Conservation (phyloP, 177 flowering plant genomes). For the Vitis hybrid region DNA sequence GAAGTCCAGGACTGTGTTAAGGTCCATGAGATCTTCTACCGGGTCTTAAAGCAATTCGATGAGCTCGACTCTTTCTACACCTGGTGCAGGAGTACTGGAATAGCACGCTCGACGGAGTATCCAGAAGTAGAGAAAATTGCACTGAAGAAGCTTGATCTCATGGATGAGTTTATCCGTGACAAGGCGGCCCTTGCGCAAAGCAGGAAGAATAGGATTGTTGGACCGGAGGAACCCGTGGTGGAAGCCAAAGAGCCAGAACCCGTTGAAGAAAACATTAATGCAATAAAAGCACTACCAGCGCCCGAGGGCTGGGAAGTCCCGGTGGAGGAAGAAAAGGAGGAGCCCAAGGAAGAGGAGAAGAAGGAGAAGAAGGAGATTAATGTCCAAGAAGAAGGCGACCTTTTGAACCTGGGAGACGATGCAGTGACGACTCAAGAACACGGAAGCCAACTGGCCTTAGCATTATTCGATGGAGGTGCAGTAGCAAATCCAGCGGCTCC, state of each 20-base stretch:
- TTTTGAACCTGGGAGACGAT: conserved; percentile 50
- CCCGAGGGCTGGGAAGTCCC: conserved; percentile 38
- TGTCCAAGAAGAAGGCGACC: conserved; percentile 36
- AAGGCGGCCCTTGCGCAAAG: conserved; percentile 32
- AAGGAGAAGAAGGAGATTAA: background rate
- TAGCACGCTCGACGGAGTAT: conserved; percentile 71
- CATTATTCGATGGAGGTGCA: conserved; percentile 50
- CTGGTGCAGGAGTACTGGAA: conserved; percentile 61
- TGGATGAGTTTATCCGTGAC: conserved; percentile 75
- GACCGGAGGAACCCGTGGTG: conserved; percentile 1
- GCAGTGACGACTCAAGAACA: conserved; percentile 37
- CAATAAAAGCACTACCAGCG: conserved; percentile 65
- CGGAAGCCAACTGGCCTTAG: conserved; percentile 58
- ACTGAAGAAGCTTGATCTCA: conserved; percentile 63
- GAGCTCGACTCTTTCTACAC: conserved; percentile 67
- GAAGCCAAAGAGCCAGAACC: conserved; percentile 15
- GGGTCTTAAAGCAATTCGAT: conserved; percentile 68
- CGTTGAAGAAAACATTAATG: conserved; percentile 43
- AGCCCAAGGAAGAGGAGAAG: conserved; percentile 7
- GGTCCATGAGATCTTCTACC: conserved; percentile 60
- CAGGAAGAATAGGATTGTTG: conserved; percentile 3
- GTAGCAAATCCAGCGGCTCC: conserved; percentile 18
- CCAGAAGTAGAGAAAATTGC: conserved; percentile 78
- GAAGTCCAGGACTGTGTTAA: conserved; percentile 55
- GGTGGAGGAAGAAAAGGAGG: conserved; percentile 5